Conservation (phyloP, 2,329 filamentous ascomycete species). For the Cladosporium sp. region DNA sequence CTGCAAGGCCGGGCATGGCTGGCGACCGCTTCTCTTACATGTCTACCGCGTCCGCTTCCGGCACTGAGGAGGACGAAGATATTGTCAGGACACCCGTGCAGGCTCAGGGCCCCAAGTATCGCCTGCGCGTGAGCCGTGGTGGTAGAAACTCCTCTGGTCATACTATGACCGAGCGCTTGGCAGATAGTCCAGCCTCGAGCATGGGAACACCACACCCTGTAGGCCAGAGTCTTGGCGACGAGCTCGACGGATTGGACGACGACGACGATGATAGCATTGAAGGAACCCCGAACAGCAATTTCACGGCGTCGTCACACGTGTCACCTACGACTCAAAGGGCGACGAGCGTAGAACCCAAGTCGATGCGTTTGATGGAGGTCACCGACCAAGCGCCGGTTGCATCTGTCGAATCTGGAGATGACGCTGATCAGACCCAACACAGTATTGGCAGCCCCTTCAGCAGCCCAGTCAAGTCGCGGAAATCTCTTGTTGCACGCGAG, state of each 20-base stretch:
- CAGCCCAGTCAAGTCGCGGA: slow-evolving; percentile 19
- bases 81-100: slow-evolving; percentile 62
- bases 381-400: slow-evolving; percentile 24
- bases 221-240: slow-evolving; percentile 83
- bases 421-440: slow-evolving; percentile 15
- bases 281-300: slow-evolving; percentile 33
- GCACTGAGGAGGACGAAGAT: slow-evolving; percentile 67
- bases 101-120: slow-evolving; percentile 66
- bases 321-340: slow-evolving; percentile 20
- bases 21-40: slow-evolving; percentile 69
- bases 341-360: slow-evolving; percentile 8
- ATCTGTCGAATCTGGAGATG: slow-evolving; percentile 21
- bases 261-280: slow-evolving; percentile 63
- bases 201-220: slow-evolving; percentile 46
- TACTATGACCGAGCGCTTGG: slow-evolving; percentile 41
- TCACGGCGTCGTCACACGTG: slow-evolving; percentile 52
- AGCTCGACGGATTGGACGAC: slow-evolving; percentile 77
- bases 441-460: slow-evolving; percentile 21
- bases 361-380: not conserved
- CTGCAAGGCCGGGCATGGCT: slow-evolving; percentile 26
- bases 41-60: slow-evolving; percentile 87
- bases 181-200: slow-evolving; percentile 32
- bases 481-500: slow-evolving; percentile 20
- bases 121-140: slow-evolving; percentile 68
- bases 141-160: slow-evolving; percentile 34